A percentile compares a stretch with the other conserved stretches of the same genome.
Evolutionary conservation across 2,329 filamentous ascomycete genomes (phyloP).

Genomic region (Helotiales sp.): DNA sequence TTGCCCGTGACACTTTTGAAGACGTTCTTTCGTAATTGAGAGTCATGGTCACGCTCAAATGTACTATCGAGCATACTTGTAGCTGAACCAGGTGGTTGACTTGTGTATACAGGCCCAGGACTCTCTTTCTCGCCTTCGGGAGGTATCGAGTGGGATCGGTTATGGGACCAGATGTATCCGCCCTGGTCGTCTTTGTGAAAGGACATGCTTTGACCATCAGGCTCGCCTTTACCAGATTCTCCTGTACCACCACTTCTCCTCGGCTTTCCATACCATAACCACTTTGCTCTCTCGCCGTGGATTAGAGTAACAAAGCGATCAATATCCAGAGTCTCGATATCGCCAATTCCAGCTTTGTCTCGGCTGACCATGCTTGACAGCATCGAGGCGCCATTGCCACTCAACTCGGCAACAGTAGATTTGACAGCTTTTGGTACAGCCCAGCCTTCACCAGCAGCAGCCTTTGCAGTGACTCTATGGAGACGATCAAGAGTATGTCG

Average conservation of each 20-base stretch:
- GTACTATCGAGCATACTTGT: constrained; percentile 48
- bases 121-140: constrained; percentile 54
- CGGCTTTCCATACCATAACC: constrained; percentile 92
- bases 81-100: constrained; percentile 45
- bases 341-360: constrained; percentile 86
- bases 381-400: constrained; percentile 91
- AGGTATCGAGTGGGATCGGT: constrained; percentile 51
- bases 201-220: constrained; percentile 47
- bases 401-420: constrained; percentile 89
- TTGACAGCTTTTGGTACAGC: constrained; percentile 92
- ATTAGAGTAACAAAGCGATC: constrained; percentile 78
- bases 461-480: constrained; percentile 84
- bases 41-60: constrained; percentile 56
- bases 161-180: constrained; percentile 45
- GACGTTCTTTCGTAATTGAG: constrained; percentile 59
- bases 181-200: constrained; percentile 59
- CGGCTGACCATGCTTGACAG: constrained; percentile 89
- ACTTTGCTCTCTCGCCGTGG: constrained; percentile 82
- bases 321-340: constrained; percentile 89
- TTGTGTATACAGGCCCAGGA: constrained; percentile 43
- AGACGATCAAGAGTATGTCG: constrained; percentile 78
- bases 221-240: constrained; percentile 44
- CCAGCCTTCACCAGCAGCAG: constrained; percentile 86
- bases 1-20: constrained; percentile 80
- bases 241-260: constrained; percentile 58